Evolutionary conservation across 179 eudicot species (phyloP).

Genomic region (Camellia oleifera): DNA sequence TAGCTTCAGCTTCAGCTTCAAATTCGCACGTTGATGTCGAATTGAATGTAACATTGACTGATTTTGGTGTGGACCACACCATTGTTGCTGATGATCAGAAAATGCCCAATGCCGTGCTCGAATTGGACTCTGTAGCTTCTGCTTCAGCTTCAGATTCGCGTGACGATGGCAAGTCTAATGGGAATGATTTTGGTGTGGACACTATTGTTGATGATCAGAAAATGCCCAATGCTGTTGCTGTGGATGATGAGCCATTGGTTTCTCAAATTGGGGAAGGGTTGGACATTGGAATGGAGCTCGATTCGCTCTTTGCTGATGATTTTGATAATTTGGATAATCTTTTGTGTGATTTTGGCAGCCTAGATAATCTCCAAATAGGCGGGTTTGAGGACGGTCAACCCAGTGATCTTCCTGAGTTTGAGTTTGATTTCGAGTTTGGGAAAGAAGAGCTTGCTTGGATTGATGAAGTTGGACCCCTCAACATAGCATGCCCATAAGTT

Average conservation of each 20-base stretch:
- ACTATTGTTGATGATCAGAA: background rate
- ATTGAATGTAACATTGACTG: background rate
- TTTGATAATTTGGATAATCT: constrained; percentile 2
- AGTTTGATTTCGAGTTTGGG: constrained; percentile 18
- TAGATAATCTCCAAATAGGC: background rate
- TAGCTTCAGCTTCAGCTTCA: background rate
- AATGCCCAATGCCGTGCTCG: constrained; percentile 34
- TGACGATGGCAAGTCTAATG: background rate
- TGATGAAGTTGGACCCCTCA: constrained; percentile 13
- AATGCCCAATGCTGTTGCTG: background rate
- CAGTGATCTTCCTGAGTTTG: constrained; percentile 17
- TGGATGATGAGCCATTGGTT: constrained; percentile 8
- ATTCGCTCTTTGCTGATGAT: constrained; percentile 7
- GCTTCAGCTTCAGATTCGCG: background rate
- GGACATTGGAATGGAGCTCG: constrained; percentile 10
- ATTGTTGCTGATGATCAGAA: background rate
- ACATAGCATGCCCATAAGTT: constrained; percentile 22
- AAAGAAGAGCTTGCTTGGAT: constrained; percentile 14
- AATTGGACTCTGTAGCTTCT: constrained; percentile 23
- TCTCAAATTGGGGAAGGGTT: constrained; percentile 12
- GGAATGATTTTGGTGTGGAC: background rate
- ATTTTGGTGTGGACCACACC: background rate
- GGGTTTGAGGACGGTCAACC: constrained; percentile 13
- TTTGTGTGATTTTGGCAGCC: background rate
- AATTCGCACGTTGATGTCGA: background rate